phyloP scores from a whole-genome alignment of 2,329 filamentous ascomycete species.

The Clathrospora elynae region DNA sequence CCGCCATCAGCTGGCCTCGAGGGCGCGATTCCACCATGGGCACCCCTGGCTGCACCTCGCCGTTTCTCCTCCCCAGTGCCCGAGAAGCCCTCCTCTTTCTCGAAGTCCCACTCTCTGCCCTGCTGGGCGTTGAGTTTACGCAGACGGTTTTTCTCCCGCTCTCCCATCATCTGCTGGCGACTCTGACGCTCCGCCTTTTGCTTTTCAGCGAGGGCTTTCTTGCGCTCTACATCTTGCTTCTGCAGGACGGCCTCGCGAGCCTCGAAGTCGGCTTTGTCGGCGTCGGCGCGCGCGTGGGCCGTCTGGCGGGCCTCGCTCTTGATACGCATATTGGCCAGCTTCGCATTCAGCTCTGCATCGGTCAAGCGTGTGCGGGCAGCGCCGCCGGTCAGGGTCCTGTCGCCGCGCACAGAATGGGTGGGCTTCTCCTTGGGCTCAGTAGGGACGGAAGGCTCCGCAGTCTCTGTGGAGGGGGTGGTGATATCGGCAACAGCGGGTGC shows the following conservation, averaged over 20 bases:
- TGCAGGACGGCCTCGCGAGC: slow-evolving; percentile 65
- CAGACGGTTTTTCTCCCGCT: slow-evolving; percentile 64
- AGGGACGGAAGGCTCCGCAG: slow-evolving; percentile 22
- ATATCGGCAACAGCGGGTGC: slow-evolving; percentile 20
- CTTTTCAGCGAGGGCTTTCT: slow-evolving; percentile 42
- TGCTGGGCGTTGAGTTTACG: slow-evolving; percentile 63
- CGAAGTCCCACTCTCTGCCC: slow-evolving; percentile 66
- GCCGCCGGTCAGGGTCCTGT: slow-evolving; percentile 42
- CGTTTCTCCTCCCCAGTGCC: slow-evolving; percentile 50
- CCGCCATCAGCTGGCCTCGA: slow-evolving; percentile 34
- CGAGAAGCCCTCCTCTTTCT: slow-evolving; percentile 63
- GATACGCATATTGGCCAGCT: slow-evolving; percentile 65
- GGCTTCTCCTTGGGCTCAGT: slow-evolving; percentile 32
- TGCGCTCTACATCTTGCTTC: slow-evolving; percentile 53
- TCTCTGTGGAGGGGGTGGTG: slow-evolving; percentile 13
- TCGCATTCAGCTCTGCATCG: slow-evolving; percentile 65
- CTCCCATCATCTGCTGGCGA: slow-evolving; percentile 64
- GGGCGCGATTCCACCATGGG: slow-evolving; percentile 56
- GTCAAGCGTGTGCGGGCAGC: slow-evolving; percentile 55
- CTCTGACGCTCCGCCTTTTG: slow-evolving; percentile 57
- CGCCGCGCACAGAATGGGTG: slow-evolving; percentile 40
- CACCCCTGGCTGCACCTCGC: slow-evolving; percentile 56
- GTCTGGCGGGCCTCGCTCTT: slow-evolving; percentile 65
- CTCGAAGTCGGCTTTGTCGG: slow-evolving; percentile 68
- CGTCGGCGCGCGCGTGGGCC: slow-evolving; percentile 68